Evolutionary conservation across 768 basidiomycete species (phyloP), one percentile per base, ranked within the genome.

Genomic region (Crucibulum laeve): DNA sequence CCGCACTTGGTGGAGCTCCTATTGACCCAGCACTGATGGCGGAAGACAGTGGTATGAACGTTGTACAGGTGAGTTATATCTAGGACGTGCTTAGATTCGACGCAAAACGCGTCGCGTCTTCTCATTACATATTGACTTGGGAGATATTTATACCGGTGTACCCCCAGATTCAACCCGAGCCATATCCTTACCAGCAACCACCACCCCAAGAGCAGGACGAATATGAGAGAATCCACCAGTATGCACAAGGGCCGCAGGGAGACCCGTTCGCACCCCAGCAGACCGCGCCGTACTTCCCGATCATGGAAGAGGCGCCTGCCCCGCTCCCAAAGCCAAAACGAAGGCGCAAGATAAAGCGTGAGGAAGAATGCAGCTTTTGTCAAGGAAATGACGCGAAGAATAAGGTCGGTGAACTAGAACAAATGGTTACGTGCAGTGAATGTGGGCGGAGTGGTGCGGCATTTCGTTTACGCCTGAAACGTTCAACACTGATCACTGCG

Each of bases 281-380:
- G 43, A 65, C 67, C 30, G 67, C 68, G 44, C 62, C 76, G 43
- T 83, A 70, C 67, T 67, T 74, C 42, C 72, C 72, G 48, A 64
- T 79, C 45, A 64, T 69, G 43, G 61, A 71, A 39, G 68, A 72
- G 44, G 67, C 66, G 43, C 64, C 62, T 18, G 65, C 66, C 36
- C 59, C 65, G 3, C 60, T 66, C 3, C 58, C 61, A 19, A 75
- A 82, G 68, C 65, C 74, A 58, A 19, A 81, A 64, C 66, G 69
- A 42, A 73, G 67, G 50, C 66, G 73, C 36, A 69, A 63, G 47
- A 60, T 65, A 11, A 62, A 58, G 25, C 71, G 82, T 32, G 86
- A 91, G 54, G 59, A 72, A 17, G 71, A 78, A 49, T 96, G 94
- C 55, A 79, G 84, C 2, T 87, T 90, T 53, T 97, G 94, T 57